Evolutionary conservation across 495 filamentous ascomycete species (phyloP).

Genomic region (Aspergillus conjunctus): DNA sequence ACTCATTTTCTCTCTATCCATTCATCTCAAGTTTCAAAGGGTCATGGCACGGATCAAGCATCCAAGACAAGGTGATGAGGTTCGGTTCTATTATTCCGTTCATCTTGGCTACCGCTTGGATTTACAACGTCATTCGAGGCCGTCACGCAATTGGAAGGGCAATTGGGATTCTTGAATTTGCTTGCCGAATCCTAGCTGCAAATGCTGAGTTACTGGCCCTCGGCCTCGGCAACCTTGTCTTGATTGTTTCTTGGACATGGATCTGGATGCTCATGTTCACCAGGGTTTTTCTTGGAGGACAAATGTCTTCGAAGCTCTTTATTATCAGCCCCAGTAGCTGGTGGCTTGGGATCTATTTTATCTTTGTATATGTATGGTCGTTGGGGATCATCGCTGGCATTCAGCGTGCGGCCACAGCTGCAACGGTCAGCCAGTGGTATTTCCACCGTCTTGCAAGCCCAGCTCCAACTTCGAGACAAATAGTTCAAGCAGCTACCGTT

Average conservation of each 20-base stretch:
- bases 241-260: constrained; percentile 89
- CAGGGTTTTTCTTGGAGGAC: constrained; percentile 85
- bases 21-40: constrained; percentile 88
- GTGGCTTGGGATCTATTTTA: constrained; percentile 88
- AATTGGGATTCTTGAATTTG: constrained; percentile 86
- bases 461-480: constrained; percentile 68
- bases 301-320: constrained; percentile 66
- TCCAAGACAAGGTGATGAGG: constrained; percentile 89
- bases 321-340: constrained; percentile 84
- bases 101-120: constrained; percentile 73
- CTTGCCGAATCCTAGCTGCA: constrained; percentile 79
- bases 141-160: constrained; percentile 79
- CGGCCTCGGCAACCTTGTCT: constrained; percentile 74
- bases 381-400: constrained; percentile 81
- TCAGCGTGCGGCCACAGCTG: constrained; percentile 88
- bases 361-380: constrained; percentile 94
- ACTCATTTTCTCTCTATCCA: constrained; percentile 87
- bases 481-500: constrained; percentile 77
- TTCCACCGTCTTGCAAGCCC: constrained; percentile 89
- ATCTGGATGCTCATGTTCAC: constrained; percentile 97
- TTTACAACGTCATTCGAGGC: constrained; percentile 75
- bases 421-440: constrained; percentile 98
- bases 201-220: constrained; percentile 82
- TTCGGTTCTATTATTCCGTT: constrained; percentile 80
- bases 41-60: constrained; percentile 62